Conservation (phyloP, 176 grass and related monocot species). For the Hsuehochloa calcarea region DNA sequence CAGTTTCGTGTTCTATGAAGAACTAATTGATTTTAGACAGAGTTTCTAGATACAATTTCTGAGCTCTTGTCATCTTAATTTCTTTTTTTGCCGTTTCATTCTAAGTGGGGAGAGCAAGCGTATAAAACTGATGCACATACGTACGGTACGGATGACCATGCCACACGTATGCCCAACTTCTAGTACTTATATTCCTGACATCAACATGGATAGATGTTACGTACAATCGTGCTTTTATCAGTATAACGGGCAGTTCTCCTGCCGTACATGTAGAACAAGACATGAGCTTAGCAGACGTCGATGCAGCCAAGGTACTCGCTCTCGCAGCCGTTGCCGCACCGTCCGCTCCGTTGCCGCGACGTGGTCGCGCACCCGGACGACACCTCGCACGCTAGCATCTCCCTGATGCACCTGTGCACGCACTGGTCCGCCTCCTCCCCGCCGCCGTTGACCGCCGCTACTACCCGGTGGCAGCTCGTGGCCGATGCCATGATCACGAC, state of each 20-base stretch:
- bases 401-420: constrained; percentile 13
- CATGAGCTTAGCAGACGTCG: constrained; percentile 15
- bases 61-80: too few species aligned
- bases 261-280: not conserved
- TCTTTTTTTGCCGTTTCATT: too few species aligned
- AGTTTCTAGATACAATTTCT: too few species aligned
- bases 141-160: too few species aligned
- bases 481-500: not conserved
- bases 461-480: not conserved
- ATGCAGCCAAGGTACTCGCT: constrained; percentile 29
- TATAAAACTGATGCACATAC: too few species aligned
- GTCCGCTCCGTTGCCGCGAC: not conserved
- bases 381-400: constrained; percentile 22
- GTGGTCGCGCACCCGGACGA: not conserved
- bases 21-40: too few species aligned
- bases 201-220: not conserved
- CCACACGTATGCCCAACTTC: too few species aligned
- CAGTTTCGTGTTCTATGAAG: too few species aligned
- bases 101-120: too few species aligned
- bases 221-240: not conserved
- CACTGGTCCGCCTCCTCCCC: not conserved
- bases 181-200: too few species aligned
- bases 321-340: constrained; percentile 19
- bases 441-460: too few species aligned
- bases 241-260: too few species aligned